Evolutionary conservation across 1,284 basidiomycete species (phyloP), one percentile per base, ranked within the genome.

Genomic region (Rhodotorula sp.): DNA sequence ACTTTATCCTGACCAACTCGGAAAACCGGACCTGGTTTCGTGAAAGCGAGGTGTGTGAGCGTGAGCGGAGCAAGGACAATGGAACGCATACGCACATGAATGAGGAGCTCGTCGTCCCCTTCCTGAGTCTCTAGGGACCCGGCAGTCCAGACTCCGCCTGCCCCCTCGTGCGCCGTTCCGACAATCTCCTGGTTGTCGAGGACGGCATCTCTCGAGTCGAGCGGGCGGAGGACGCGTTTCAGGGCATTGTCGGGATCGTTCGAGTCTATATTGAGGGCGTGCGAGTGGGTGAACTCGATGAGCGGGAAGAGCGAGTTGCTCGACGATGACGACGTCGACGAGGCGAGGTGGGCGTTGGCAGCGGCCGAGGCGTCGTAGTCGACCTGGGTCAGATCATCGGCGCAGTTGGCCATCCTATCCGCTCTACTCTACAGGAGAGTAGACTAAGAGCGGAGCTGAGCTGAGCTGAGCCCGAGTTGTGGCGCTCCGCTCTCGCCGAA

Each of bases 181-280:
- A 92, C 89, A 59, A 91, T 83, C 75, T 90, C 82, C 31, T 78
- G 85, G 90, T 91, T 92, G 2, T 88, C 86, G 80, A 92, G 91
- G 70, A 92, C 89, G 50, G 91, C 81, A 23, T 83, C 85, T 75
- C 86, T 87, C 2, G 90, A 90, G 66, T 77, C 75, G 26, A 73
- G 60, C 5, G 74, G 69, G 16, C 75, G 34, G 5, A 77, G 59
- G 16, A 76, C 58, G 26, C 74, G 65, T 31, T 62, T 64, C 21
- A 71, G 28, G 21, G 64, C 60, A 18, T 61, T 18, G 12, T 43
- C 19, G 10, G 58, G 60, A 47, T 21, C 48, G 12, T 34, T 34
- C 21, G 67, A 47, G 52, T 48, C 56, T 31, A 73, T 52, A 60
- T 77, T 77, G 58, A 71, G 62, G 14, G 68, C 64, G 60, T 55